Base-by-base conservation (phyloP, 2,329 filamentous ascomycete genomes). In the Aureobasidium sp. region DNA sequence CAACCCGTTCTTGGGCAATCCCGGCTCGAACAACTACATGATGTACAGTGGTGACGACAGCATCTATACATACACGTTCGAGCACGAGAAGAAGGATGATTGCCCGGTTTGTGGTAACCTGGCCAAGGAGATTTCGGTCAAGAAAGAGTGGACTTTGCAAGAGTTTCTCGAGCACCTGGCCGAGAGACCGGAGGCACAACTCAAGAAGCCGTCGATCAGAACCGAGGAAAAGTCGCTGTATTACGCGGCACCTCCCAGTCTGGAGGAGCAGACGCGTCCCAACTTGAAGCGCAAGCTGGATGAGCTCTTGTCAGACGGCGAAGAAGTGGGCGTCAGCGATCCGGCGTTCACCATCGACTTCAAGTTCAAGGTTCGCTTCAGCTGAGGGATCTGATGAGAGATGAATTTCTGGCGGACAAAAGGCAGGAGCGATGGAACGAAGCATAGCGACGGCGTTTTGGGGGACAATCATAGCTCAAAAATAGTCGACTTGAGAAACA, bases 11-110 rank as follows among this genome's bases (percentile, higher is more conserved):
- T 76, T 98, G 14, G 87, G 86, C 11, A 76, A 81, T 58, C 83
- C 85, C 39, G 85, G 85, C 53, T 95, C 66, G 6, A 71, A 74
- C 58, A 77, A 95, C 68, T 98, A 98, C 73, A 97, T 97, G 90
- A 95, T 96, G 88, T 98, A 98, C 70, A 95, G 89, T 11, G 93
- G 94, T 41, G 90, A 97, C 64, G 91, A 95, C 64, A 81, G 86
- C 60, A 86, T 98, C 60, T 98, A 98, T 74, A 98, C 93, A 0
- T 96, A 95, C 70, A 98, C 93, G 0, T 98, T 97, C 68, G 85
- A 90, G 64, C 90, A 95, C 64, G 86, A 96, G 71, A 88, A 87
- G 74, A 97, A 96, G 69, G 79, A 85, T 14, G 93, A 97, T 69
- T 98, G 93, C 60, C 90, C 93, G 2, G 93, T 97, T 6, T 98